A percentile compares a stretch with the other conserved stretches of the same genome.
These are phyloP conservation scores for Aphanomyces cochlioides DNA, from an alignment of 352 stramenopile genomes.

Conservation along the genomic window DNA sequence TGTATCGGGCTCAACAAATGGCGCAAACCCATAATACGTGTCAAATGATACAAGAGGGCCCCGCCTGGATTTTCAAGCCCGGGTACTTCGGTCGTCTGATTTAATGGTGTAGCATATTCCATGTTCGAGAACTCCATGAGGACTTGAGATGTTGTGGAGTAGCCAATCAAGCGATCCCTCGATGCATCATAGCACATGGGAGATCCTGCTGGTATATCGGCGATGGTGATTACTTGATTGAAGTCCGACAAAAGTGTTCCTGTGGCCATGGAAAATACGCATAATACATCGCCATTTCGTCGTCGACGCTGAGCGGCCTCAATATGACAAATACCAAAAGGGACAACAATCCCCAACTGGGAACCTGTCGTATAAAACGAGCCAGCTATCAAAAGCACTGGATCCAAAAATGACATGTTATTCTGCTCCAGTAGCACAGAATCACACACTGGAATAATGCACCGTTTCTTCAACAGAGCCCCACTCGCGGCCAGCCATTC, in stretches of 20 bases:
- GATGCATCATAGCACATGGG: constrained; percentile 52
- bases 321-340: constrained; percentile 51
- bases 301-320: constrained; percentile 41
- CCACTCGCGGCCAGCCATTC: constrained; percentile 40
- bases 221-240: constrained; percentile 44
- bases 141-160: constrained; percentile 37
- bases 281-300: constrained; percentile 52
- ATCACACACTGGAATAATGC: constrained; percentile 7
- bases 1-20: constrained; percentile 1
- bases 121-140: constrained; percentile 31
- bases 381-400: constrained; percentile 65
- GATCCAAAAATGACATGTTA: constrained; percentile 41
- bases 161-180: constrained; percentile 54
- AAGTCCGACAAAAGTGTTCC: constrained; percentile 37
- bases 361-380: constrained; percentile 61
- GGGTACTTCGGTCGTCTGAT: not conserved
- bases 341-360: constrained; percentile 61
- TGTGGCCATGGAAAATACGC: constrained; percentile 60
- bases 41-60: constrained; percentile 7
- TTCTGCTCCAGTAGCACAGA: constrained; percentile 8
- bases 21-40: constrained; percentile 19
- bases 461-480: not conserved
- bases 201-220: constrained; percentile 58
- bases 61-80: not conserved
- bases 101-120: constrained; percentile 4